phyloP scores from a whole-genome alignment of 495 filamentous ascomycete genomes.

The Pyrenula massariospora region DNA sequence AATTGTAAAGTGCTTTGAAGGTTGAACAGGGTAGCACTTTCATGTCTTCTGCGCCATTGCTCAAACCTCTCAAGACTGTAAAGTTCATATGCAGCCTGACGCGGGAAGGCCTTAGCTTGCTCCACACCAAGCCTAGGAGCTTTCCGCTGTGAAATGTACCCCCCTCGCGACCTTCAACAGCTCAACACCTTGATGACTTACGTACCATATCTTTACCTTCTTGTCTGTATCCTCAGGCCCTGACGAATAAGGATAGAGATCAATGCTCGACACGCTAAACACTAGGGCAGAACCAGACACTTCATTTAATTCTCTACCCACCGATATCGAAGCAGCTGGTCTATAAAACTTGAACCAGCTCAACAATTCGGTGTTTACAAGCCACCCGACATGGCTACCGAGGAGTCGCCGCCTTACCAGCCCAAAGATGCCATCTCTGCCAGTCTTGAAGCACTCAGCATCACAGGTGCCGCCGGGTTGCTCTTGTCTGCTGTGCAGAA shows the following conservation, averaged over 20 bases:
- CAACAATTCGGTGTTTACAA: background rate
- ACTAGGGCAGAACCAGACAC: too few relatives aligned
- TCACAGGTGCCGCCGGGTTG: slow-evolving; percentile 57
- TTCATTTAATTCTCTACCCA: too few relatives aligned
- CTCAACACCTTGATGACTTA: too few relatives aligned
- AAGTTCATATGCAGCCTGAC: background rate
- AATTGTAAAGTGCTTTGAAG: too few relatives aligned
- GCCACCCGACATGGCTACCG: background rate
- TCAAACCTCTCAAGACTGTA: background rate
- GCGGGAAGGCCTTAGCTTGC: background rate
- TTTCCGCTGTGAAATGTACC: too few relatives aligned
- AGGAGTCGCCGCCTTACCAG: slow-evolving; percentile 36
- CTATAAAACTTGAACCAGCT: background rate
- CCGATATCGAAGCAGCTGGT: background rate
- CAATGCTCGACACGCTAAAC: too few relatives aligned
- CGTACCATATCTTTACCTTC: too few relatives aligned
- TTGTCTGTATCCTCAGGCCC: too few relatives aligned
- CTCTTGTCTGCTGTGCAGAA: slow-evolving; percentile 72
- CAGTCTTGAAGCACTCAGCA: slow-evolving; percentile 48
- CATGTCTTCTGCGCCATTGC: too few relatives aligned
- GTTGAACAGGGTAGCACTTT: too few relatives aligned
- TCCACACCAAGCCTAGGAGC: background rate
- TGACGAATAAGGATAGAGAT: too few relatives aligned
- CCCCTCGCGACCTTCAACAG: too few relatives aligned
- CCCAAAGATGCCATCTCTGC: slow-evolving; percentile 66